Conservation (phyloP, 176 grass and related monocot species). For the Aegilops tauschii region DNA sequence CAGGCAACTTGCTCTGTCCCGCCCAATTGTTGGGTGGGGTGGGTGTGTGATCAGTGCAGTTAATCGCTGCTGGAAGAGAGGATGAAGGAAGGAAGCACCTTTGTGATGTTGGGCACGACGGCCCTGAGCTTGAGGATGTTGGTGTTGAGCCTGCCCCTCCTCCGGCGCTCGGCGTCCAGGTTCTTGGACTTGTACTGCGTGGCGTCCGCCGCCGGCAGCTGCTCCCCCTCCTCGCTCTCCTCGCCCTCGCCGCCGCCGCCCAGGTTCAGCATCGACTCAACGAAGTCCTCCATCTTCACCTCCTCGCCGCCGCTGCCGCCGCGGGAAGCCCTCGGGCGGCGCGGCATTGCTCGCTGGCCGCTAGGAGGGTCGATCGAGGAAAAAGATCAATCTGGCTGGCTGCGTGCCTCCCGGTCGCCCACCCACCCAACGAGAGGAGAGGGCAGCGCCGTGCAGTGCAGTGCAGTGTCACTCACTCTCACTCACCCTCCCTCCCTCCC, state of each 20-base stretch:
- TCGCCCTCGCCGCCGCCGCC: background rate
- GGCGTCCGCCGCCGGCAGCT: constrained; percentile 22
- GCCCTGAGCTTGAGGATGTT: constrained; percentile 80
- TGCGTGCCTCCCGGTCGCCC: background rate
- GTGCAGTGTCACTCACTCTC: constrained; percentile 13
- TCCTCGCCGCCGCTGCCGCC: constrained; percentile 32
- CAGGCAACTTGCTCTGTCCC: background rate
- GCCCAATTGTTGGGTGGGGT: background rate
- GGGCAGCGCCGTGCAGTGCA: constrained; percentile 9
- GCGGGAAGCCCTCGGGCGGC: constrained; percentile 24
- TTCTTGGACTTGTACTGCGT: constrained; percentile 89
- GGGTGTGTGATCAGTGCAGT: background rate
- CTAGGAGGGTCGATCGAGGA: background rate
- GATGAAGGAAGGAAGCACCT: constrained; percentile 28
- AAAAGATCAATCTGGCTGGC: background rate
- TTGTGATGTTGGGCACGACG: constrained; percentile 90
- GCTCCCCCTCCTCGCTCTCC: constrained; percentile 31
- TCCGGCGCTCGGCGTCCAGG: constrained; percentile 71
- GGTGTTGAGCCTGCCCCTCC: constrained; percentile 77
- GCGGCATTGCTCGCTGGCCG: constrained; percentile 35
- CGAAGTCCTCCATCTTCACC: constrained; percentile 52
- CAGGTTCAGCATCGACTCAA: constrained; percentile 44
- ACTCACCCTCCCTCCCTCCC: background rate
- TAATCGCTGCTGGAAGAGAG: background rate
- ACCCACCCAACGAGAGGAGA: constrained; percentile 15